phyloP scores from a whole-genome alignment of 441 rosid genomes.

The Gossypium schwendimanii region DNA sequence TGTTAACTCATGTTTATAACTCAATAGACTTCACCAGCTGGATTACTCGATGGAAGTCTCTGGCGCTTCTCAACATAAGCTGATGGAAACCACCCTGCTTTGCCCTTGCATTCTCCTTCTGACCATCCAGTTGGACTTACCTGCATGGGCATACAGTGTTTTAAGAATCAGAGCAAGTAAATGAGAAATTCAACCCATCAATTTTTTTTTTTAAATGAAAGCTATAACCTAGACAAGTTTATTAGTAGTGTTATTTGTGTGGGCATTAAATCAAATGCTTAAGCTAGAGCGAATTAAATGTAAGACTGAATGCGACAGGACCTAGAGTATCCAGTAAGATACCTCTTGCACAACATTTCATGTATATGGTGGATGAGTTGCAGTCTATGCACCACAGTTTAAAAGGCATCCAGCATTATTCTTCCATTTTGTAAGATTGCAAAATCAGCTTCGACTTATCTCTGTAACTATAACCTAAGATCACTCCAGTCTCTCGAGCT shows the following conservation, averaged over 20 bases:
- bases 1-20: background rate
- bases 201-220: too few relatives aligned
- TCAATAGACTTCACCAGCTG: conserved; percentile 37
- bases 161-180: conserved; percentile 1
- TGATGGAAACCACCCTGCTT: conserved; percentile 71
- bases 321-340: background rate
- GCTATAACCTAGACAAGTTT: background rate
- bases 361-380: background rate
- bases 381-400: background rate
- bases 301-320: background rate
- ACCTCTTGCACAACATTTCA: background rate
- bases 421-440: background rate
- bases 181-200: background rate
- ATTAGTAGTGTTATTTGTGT: background rate
- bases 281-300: background rate
- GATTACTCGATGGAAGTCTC: conserved; percentile 55
- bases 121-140: conserved; percentile 62
- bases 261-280: background rate
- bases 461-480: background rate
- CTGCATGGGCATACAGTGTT: conserved; percentile 19
- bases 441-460: background rate
- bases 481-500: background rate
- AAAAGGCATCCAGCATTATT: background rate
- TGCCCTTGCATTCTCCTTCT: conserved; percentile 71
- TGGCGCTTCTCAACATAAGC: conserved; percentile 67